Percentiles rank a stretch among this genome's conserved stretches.
These are phyloP conservation scores for Naganishia sp. DNA, from an alignment of 1,284 basidiomycete genomes.

Conservation along the genomic window DNA sequence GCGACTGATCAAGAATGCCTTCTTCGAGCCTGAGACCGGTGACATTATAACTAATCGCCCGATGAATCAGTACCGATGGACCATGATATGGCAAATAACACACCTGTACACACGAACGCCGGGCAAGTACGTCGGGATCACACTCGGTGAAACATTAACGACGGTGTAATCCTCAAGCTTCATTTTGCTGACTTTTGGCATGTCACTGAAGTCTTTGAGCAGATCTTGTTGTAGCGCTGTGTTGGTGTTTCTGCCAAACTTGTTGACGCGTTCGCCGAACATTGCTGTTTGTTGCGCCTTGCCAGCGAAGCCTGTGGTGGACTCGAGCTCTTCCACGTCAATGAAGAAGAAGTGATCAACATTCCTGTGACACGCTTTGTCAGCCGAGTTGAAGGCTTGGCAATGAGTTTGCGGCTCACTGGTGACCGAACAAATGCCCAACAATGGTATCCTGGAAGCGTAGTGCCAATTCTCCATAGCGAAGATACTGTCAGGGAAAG, in stretches of 20 bases:
- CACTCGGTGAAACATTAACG: slow-evolving; percentile 74
- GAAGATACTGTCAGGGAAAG: slow-evolving; percentile 61
- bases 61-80: not conserved
- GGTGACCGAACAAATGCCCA: slow-evolving; percentile 79
- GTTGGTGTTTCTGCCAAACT: slow-evolving; percentile 40
- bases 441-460: slow-evolving; percentile 87
- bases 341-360: slow-evolving; percentile 57
- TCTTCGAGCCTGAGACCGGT: slow-evolving; percentile 55
- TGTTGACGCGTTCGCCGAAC: slow-evolving; percentile 32
- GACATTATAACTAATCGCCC: slow-evolving; percentile 60
- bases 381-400: not conserved
- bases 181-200: slow-evolving; percentile 58
- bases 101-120: slow-evolving; percentile 76
- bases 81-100: slow-evolving; percentile 29
- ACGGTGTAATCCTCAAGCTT: slow-evolving; percentile 70
- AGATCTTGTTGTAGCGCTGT: slow-evolving; percentile 27
- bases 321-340: slow-evolving; percentile 50
- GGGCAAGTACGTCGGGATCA: slow-evolving; percentile 87
- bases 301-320: slow-evolving; percentile 26
- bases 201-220: slow-evolving; percentile 46
- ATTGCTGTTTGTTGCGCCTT: slow-evolving; percentile 30
- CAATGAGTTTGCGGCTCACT: slow-evolving; percentile 51
- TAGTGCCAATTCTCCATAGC: slow-evolving; percentile 78
- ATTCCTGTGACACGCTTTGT: slow-evolving; percentile 42
- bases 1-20: slow-evolving; percentile 34